phyloP scores from a whole-genome alignment of 495 filamentous ascomycete genomes.

The Aspergillus homomorphus region DNA sequence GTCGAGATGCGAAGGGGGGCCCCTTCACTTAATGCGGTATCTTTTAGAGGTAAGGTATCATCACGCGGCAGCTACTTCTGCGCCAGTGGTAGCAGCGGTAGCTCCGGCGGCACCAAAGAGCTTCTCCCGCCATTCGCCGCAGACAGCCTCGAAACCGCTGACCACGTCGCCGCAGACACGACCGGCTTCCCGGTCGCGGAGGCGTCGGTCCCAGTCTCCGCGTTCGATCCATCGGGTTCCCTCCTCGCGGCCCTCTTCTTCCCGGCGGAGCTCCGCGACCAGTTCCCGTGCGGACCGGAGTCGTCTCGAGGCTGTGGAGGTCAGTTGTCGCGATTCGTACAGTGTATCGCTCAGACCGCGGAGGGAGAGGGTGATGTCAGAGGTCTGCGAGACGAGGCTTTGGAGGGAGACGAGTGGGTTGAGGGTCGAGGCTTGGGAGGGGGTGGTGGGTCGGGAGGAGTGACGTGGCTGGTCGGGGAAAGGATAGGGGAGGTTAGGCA shows the following conservation, averaged over 20 bases:
- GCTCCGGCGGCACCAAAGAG: slow-evolving; percentile 42
- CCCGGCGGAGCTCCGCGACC: slow-evolving; percentile 76
- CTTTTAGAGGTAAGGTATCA: not conserved
- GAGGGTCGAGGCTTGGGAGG: slow-evolving; percentile 29
- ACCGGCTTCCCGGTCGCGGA: slow-evolving; percentile 72
- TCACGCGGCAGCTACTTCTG: slow-evolving; percentile 38
- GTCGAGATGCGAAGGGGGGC: too few relatives aligned
- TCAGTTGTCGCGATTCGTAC: slow-evolving; percentile 89
- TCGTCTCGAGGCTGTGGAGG: slow-evolving; percentile 69
- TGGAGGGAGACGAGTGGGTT: slow-evolving; percentile 54
- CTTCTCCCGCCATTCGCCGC: slow-evolving; percentile 60
- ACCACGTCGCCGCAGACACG: slow-evolving; percentile 79
- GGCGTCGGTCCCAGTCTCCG: slow-evolving; percentile 74
- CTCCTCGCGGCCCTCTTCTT: slow-evolving; percentile 77
- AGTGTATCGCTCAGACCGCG: slow-evolving; percentile 86
- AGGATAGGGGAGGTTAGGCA: slow-evolving; percentile 47
- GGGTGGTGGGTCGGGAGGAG: slow-evolving; percentile 43
- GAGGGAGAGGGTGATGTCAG: slow-evolving; percentile 75
- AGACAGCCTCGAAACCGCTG: slow-evolving; percentile 85
- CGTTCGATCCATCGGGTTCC: slow-evolving; percentile 75
- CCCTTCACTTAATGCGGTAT: not conserved
- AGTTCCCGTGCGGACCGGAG: slow-evolving; percentile 74
- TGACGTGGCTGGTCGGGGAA: slow-evolving; percentile 50
- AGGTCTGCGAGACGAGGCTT: slow-evolving; percentile 55
- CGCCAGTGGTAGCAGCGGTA: slow-evolving; percentile 1